phyloP scores from a whole-genome alignment of 495 filamentous ascomycete genomes.

The Podospora pseudopauciseta region DNA sequence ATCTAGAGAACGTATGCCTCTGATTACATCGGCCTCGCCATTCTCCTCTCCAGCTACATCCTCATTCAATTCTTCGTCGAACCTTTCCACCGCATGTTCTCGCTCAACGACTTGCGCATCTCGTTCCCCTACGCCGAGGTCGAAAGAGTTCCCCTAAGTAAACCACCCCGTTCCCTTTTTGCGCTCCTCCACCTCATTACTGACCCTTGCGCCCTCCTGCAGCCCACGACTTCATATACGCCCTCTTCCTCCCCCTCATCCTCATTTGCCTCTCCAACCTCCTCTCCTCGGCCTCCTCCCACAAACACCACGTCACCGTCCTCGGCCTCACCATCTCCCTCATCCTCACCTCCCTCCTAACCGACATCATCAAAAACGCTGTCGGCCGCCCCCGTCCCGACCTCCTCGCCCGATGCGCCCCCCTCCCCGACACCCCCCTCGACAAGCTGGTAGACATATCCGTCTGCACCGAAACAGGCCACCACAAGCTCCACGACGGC shows the following conservation, averaged over 20 bases:
- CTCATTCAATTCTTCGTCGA: slow-evolving; percentile 68
- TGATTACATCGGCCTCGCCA: slow-evolving; percentile 76
- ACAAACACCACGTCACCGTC: slow-evolving; percentile 83
- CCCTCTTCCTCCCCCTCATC: slow-evolving; percentile 64
- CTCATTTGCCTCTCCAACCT: slow-evolving; percentile 60
- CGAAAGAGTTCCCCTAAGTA: slow-evolving; percentile 80
- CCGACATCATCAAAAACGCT: slow-evolving; percentile 87
- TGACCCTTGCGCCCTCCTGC: not conserved
- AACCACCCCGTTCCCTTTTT: slow-evolving; percentile 26
- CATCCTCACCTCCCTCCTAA: slow-evolving; percentile 75
- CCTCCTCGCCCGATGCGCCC: slow-evolving; percentile 82
- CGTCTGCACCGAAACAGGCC: slow-evolving; percentile 75
- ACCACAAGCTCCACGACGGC: slow-evolving; percentile 81
- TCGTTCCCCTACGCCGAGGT: slow-evolving; percentile 80
- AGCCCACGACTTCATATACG: slow-evolving; percentile 75
- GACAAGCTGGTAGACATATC: slow-evolving; percentile 67
- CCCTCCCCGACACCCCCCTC: slow-evolving; percentile 57
- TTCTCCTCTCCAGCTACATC: slow-evolving; percentile 64
- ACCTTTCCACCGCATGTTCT: slow-evolving; percentile 87
- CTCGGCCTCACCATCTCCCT: slow-evolving; percentile 75
- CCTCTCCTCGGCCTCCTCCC: slow-evolving; percentile 54
- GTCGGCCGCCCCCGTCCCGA: slow-evolving; percentile 90
- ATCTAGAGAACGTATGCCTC: slow-evolving; percentile 72
- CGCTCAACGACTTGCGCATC: slow-evolving; percentile 75
- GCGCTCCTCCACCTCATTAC: no score